A percentile compares a stretch with the other conserved stretches of the same genome.
Evolutionary conservation across 345 rosid species (phyloP).

Genomic region (Gossypium stocksii): DNA sequence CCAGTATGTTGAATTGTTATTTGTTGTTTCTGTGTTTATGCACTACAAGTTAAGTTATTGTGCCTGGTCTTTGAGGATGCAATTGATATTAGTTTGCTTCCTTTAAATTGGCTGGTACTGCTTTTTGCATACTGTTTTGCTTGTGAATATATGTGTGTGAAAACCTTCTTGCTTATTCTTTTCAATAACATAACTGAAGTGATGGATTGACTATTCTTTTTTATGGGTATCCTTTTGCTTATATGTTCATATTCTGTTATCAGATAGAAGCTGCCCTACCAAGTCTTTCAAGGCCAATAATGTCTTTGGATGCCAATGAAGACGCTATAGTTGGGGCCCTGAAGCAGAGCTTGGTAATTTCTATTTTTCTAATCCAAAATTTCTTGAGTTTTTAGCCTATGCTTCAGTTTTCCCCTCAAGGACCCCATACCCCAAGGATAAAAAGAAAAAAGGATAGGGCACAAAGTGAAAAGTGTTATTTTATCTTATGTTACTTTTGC

Average conservation of each 20-base stretch:
- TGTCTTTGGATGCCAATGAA: constrained; percentile 96
- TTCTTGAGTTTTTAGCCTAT: neutral
- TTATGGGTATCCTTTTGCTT: neutral
- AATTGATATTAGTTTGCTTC: neutral
- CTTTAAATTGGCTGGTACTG: constrained; percentile 1
- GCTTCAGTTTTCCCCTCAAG: neutral
- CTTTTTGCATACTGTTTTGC: constrained; percentile 6
- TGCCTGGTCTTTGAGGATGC: neutral
- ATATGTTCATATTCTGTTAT: constrained; percentile 23
- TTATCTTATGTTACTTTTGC: neutral
- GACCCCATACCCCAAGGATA: neutral
- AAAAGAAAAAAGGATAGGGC: neutral
- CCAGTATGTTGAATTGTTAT: constrained; percentile 50
- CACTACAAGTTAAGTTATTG: neutral
- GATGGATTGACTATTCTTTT: neutral
- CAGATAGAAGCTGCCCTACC: constrained; percentile 96
- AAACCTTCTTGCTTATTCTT: neutral
- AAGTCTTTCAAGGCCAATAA: constrained; percentile 80
- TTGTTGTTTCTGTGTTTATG: neutral
- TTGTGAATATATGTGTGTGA: neutral
- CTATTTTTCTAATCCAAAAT: constrained; percentile 11
- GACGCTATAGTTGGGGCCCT: constrained; percentile 89
- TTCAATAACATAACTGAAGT: neutral
- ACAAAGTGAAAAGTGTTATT: neutral
- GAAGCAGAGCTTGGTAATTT: constrained; percentile 86